Evolutionary conservation across 208 protist genomes (phyloP).

Genomic region (Leishmania mexicana): DNA sequence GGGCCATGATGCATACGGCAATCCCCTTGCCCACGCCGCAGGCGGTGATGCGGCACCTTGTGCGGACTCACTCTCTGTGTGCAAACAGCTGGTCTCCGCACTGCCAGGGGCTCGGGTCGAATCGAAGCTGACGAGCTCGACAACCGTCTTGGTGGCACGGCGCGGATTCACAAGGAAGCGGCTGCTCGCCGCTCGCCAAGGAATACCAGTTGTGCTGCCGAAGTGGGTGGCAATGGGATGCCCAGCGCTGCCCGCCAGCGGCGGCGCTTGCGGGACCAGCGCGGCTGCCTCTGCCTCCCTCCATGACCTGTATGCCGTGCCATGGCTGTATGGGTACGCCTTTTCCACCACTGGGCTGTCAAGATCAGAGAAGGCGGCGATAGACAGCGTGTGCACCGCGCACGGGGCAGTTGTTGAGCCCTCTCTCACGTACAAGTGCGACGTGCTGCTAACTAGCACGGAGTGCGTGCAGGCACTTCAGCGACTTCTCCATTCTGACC

Average conservation of each 20-base stretch:
- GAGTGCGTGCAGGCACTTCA: constrained; percentile 43
- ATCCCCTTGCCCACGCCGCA: neutral
- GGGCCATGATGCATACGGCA: neutral
- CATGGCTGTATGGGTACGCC: constrained; percentile 64
- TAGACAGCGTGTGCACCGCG: constrained; percentile 40
- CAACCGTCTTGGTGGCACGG: constrained; percentile 61
- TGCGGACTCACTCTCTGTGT: neutral
- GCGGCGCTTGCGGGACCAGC: neutral
- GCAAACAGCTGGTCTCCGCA: constrained; percentile 7
- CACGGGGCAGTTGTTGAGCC: constrained; percentile 54
- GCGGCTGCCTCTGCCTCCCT: neutral
- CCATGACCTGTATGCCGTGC: constrained; percentile 33
- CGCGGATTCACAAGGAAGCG: constrained; percentile 75
- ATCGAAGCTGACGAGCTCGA: constrained; percentile 41
- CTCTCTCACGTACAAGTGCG: constrained; percentile 40
- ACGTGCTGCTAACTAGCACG: constrained; percentile 55
- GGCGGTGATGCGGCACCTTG: neutral
- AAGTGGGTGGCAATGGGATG: constrained; percentile 45
- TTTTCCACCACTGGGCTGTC: constrained; percentile 60
- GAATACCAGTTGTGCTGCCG: constrained; percentile 59
- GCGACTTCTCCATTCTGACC: constrained; percentile 14
- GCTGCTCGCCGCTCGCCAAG: constrained; percentile 52
- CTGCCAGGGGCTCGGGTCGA: constrained; percentile 40
- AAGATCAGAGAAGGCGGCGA: constrained; percentile 43
- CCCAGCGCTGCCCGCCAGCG: neutral